A percentile compares a stretch with the other conserved stretches of the same genome.
Conservation (phyloP, 2,329 filamentous ascomycete species). For the Paecilomyces sp. region DNA sequence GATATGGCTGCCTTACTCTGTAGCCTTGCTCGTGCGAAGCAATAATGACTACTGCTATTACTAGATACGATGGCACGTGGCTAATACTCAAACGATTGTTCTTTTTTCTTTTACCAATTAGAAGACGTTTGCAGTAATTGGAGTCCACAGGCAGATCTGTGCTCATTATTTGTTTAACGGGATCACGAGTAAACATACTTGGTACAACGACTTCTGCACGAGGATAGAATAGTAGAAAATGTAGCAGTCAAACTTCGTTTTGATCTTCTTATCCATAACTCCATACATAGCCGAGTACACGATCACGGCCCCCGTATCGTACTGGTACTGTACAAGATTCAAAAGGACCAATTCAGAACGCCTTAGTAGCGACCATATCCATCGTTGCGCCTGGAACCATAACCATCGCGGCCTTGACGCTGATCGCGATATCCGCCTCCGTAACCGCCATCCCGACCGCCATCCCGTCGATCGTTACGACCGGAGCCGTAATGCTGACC, state of each 20-base stretch:
- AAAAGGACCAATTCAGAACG: neutral
- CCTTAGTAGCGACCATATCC: slow-evolving; percentile 31
- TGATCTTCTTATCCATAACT: neutral
- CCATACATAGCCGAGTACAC: neutral
- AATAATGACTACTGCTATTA: no score
- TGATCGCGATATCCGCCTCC: slow-evolving; percentile 22
- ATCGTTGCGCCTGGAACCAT: slow-evolving; percentile 23
- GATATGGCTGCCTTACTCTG: no score
- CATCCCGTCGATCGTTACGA: slow-evolving; percentile 13
- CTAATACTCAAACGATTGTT: no score
- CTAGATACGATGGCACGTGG: no score
- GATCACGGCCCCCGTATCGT: neutral
- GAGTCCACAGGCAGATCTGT: no score
- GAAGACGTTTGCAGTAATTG: no score
- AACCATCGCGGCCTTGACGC: slow-evolving; percentile 11
- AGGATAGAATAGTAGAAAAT: no score
- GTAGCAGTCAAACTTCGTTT: neutral
- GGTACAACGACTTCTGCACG: no score
- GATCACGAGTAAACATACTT: no score
- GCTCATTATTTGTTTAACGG: no score
- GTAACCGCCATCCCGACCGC: slow-evolving; percentile 9
- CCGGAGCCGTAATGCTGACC: slow-evolving; percentile 16
- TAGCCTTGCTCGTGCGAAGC: no score
- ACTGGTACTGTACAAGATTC: neutral
- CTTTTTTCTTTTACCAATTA: no score